These are phyloP conservation scores for Aspergillus floridensis DNA, from an alignment of 2,329 filamentous ascomycete genomes.

Conservation along the genomic window DNA sequence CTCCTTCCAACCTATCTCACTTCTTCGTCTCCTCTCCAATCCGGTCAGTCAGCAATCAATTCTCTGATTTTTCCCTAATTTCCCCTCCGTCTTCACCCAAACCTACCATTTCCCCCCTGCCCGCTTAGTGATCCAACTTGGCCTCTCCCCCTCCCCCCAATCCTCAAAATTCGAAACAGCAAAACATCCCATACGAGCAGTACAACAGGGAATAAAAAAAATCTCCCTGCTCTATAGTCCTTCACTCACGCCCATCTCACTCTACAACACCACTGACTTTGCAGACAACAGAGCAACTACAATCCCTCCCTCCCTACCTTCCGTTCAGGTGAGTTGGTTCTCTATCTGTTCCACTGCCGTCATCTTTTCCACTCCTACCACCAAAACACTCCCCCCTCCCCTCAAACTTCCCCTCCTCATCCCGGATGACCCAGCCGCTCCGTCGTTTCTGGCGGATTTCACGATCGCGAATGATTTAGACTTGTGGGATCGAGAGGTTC, in stretches of 20 bases:
- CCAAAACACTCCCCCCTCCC: constrained; percentile 8
- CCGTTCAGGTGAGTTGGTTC: constrained; percentile 26
- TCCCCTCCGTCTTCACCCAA: constrained; percentile 16
- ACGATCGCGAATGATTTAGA: constrained; percentile 1
- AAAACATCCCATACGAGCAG: neutral
- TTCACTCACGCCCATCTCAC: constrained; percentile 8
- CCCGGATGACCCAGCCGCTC: constrained; percentile 4
- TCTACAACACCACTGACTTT: constrained; percentile 16
- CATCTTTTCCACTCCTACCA: constrained; percentile 14
- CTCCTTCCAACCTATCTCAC: constrained; percentile 12
- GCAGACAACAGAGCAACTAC: constrained; percentile 4
- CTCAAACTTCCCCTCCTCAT: constrained; percentile 5
- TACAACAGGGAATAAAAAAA: neutral
- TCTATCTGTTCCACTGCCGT: constrained; percentile 12
- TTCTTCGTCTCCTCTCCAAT: constrained; percentile 14
- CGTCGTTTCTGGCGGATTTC: neutral
- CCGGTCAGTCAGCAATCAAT: constrained; percentile 3
- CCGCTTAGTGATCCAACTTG: constrained; percentile 8
- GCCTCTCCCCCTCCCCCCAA: constrained; percentile 3
- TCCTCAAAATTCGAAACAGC: constrained; percentile 3
- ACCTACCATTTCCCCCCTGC: constrained; percentile 8
- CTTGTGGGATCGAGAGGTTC: neutral
- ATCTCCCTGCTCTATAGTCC: neutral
- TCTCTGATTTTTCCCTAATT: constrained; percentile 9
- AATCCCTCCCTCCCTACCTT: constrained; percentile 15